phyloP scores from a whole-genome alignment of 345 rosid species.

The Lumnitzera racemosa region DNA sequence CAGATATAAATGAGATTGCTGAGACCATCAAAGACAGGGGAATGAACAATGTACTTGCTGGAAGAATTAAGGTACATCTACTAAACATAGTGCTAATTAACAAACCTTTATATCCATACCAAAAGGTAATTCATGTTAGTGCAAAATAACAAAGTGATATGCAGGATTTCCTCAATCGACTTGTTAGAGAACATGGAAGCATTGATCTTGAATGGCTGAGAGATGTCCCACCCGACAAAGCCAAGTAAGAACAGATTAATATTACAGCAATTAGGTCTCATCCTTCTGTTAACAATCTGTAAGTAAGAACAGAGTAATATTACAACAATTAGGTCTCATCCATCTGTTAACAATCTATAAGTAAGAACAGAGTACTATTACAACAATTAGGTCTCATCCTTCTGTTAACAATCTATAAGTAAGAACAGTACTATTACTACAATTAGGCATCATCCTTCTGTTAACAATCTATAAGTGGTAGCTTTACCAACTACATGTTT shows the following conservation, averaged over 20 bases:
- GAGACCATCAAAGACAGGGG: conserved; percentile 79
- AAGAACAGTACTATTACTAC: too few species aligned
- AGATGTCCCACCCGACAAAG: conserved; percentile 85
- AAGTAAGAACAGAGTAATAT: too few species aligned
- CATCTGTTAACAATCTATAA: too few species aligned
- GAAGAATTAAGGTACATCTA: conserved; percentile 66
- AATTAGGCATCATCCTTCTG: too few species aligned
- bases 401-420: too few species aligned
- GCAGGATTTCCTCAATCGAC: conserved; percentile 81
- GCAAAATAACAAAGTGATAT: conserved; percentile 13
- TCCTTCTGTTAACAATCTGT: not conserved
- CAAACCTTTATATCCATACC: not conserved
- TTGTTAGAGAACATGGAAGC: conserved; percentile 66
- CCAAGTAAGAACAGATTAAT: conserved; percentile 52
- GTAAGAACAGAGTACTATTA: too few species aligned
- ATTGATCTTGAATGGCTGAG: conserved; percentile 93
- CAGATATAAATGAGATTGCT: conserved; percentile 54
- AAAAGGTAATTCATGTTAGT: not conserved
- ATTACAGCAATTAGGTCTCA: not conserved
- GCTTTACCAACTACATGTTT: conserved; percentile 9
- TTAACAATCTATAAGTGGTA: not conserved
- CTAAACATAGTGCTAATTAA: not conserved
- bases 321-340: too few species aligned
- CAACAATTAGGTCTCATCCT: too few species aligned
- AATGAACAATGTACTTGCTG: conserved; percentile 83